These are phyloP conservation scores for Colletotrichum paranaense DNA, from an alignment of 2,329 filamentous ascomycete genomes.

Conservation along the genomic window DNA sequence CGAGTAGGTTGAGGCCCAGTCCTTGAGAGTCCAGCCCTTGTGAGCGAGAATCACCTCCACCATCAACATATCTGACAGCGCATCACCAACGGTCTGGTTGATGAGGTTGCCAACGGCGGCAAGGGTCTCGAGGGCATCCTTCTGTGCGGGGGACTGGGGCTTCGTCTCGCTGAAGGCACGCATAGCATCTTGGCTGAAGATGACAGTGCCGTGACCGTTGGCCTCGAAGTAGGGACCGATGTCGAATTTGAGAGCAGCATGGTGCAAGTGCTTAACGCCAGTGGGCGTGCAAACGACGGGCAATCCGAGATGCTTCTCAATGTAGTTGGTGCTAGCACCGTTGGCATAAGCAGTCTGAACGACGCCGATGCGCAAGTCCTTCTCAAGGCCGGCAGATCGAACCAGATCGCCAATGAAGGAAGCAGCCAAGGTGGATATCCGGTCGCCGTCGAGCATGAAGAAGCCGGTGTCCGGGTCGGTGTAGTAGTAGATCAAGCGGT, in stretches of 20 bases:
- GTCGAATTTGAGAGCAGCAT: constrained; percentile 94
- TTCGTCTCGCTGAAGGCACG: constrained; percentile 81
- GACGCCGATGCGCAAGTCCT: constrained; percentile 89
- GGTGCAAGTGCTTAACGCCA: constrained; percentile 97
- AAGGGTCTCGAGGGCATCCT: constrained; percentile 87
- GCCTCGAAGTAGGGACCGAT: constrained; percentile 99
- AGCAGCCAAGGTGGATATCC: constrained; percentile 93
- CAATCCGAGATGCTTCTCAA: constrained; percentile 86
- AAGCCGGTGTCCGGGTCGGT: constrained; percentile 84
- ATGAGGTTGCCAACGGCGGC: constrained; percentile 88
- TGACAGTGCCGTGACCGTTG: constrained; percentile 95
- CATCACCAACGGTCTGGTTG: constrained; percentile 98
- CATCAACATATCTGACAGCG: constrained; percentile 93
- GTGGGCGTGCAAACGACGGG: constrained; percentile 94
- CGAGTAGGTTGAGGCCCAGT: constrained; percentile 93
- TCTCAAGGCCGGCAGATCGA: constrained; percentile 79
- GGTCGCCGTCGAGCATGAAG: constrained; percentile 94
- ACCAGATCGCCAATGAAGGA: constrained; percentile 93
- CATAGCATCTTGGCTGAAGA: constrained; percentile 89
- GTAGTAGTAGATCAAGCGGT: constrained; percentile 96
- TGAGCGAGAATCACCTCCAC: constrained; percentile 96
- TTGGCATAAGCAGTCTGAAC: constrained; percentile 99
- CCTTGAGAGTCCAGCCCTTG: constrained; percentile 88
- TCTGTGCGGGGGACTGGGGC: constrained; percentile 91
- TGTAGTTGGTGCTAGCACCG: constrained; percentile 91